Percentiles rank a stretch among this genome's conserved stretches.
Conservation (phyloP, 148 eudicot genomes). For the Spergularia bocconei region DNA sequence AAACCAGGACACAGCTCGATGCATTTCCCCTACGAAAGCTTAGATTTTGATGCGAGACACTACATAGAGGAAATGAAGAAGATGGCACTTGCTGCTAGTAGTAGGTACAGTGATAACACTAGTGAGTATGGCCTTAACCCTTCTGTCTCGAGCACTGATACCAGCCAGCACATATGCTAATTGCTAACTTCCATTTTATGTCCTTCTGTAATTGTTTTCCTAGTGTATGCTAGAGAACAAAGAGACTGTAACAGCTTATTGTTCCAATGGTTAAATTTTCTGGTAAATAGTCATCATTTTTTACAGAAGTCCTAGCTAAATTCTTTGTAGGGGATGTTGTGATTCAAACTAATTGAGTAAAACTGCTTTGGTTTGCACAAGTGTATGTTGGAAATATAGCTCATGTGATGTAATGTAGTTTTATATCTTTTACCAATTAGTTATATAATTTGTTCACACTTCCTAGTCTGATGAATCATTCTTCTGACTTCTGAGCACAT, state of each 20-base stretch:
- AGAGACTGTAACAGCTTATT: neutral
- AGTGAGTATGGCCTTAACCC: constrained; percentile 46
- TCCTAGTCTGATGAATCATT: no score
- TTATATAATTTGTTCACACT: no score
- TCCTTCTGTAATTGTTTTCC: neutral
- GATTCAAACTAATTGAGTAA: no score
- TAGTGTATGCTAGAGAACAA: no score
- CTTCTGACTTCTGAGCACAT: no score
- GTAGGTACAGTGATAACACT: constrained; percentile 35
- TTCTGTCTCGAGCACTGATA: constrained; percentile 35
- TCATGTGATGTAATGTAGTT: no score
- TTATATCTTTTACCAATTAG: no score
- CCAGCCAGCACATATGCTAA: constrained; percentile 20
- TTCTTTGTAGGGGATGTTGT: neutral
- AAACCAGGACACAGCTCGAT: constrained; percentile 39
- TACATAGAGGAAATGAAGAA: constrained; percentile 35
- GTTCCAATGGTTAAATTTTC: neutral
- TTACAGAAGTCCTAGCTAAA: neutral
- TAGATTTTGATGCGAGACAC: constrained; percentile 33
- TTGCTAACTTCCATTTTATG: neutral
- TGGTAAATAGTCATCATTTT: constrained; percentile 5
- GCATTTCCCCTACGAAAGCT: constrained; percentile 38
- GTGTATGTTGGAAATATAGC: no score
- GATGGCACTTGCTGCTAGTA: constrained; percentile 28
- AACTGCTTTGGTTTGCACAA: no score